Percentiles rank a stretch among this genome's conserved stretches.
These are phyloP conservation scores for Paulinella micropora DNA, from an alignment of 78 protist genomes.

Conservation along the genomic window DNA sequence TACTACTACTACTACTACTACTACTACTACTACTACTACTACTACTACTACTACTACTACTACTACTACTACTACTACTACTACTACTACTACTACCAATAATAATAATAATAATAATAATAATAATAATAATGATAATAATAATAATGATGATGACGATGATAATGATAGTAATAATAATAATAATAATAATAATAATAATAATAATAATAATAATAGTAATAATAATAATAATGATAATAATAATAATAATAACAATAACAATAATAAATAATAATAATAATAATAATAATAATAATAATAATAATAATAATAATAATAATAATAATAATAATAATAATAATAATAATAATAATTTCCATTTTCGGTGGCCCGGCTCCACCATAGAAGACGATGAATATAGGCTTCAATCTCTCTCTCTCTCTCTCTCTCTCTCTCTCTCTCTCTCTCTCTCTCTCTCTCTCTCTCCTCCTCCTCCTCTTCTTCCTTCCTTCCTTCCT, in stretches of 20 bases:
- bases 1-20: no score
- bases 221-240: not conserved
- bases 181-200: not conserved
- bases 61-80: not conserved
- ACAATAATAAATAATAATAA: not conserved
- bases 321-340: not conserved
- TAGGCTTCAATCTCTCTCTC: no score
- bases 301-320: not conserved
- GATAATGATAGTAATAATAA: not conserved
- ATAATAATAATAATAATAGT: not conserved
- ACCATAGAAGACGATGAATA: not conserved
- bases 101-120: no score
- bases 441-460: no score
- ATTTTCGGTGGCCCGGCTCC: not conserved
- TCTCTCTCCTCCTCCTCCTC: no score
- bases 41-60: no score
- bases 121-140: not conserved
- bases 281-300: not conserved
- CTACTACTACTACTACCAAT: no score
- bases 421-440: no score
- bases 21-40: no score
- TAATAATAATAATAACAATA: not conserved
- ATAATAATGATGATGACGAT: not conserved
- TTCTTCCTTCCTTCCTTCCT: no score
- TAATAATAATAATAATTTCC: not conserved